Conservation (phyloP, 345 rosid species). For the Salix arbutifolia region DNA sequence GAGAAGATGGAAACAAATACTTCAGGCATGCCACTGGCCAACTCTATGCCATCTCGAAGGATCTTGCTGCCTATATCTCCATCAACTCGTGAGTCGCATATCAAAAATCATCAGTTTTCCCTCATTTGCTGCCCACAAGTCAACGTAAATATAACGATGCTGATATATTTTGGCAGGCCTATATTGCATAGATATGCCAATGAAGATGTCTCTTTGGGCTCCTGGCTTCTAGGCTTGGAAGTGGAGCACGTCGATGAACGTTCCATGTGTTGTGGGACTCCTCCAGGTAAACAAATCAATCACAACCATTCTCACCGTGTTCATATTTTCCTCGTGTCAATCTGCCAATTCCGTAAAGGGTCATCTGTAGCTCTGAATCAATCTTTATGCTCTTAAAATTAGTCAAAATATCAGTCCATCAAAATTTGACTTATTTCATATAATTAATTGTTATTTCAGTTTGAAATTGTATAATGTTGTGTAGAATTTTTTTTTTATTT, state of each 20-base stretch:
- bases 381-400: too few relatives aligned
- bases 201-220: constrained; percentile 86
- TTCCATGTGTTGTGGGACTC: constrained; percentile 89
- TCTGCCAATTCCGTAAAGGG: neutral
- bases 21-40: constrained; percentile 94
- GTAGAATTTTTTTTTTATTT: too few relatives aligned
- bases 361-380: too few relatives aligned
- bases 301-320: too few relatives aligned
- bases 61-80: constrained; percentile 78
- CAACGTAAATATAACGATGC: too few relatives aligned
- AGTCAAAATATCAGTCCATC: too few relatives aligned
- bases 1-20: constrained; percentile 87
- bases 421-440: too few relatives aligned
- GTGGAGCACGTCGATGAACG: constrained; percentile 79
- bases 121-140: too few relatives aligned
- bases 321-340: too few relatives aligned
- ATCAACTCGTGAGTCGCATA: constrained; percentile 49
- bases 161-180: constrained; percentile 33
- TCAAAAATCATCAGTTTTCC: too few relatives aligned
- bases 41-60: constrained; percentile 81
- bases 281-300: constrained; percentile 40
- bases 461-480: too few relatives aligned
- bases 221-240: constrained; percentile 82
- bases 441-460: too few relatives aligned
- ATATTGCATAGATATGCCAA: constrained; percentile 86